A percentile compares a stretch with the other conserved stretches of the same genome.
phyloP scores from a whole-genome alignment of 495 filamentous ascomycete species.

The Cercophora newfieldiana region DNA sequence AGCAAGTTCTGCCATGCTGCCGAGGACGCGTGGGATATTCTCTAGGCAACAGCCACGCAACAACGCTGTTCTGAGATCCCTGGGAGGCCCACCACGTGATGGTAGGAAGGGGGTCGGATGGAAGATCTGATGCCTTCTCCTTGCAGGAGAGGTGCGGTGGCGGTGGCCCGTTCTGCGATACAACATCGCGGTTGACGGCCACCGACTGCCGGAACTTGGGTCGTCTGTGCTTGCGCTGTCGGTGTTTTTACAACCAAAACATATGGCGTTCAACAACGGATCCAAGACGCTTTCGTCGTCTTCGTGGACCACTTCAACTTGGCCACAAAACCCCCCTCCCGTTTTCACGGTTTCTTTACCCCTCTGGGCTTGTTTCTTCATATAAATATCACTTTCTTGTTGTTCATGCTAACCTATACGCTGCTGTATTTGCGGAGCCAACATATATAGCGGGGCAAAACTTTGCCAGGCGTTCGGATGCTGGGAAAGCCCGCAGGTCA shows the following conservation, averaged over 20 bases:
- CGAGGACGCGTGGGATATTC: slow-evolving; percentile 93
- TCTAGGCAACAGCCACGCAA: slow-evolving; percentile 49
- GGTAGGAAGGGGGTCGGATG: slow-evolving; percentile 29
- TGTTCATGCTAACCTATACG: not conserved
- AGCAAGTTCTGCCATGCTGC: slow-evolving; percentile 99
- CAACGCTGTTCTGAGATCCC: not conserved
- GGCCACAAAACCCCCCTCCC: slow-evolving; percentile 48
- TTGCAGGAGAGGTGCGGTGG: slow-evolving; percentile 30
- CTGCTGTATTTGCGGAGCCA: not conserved
- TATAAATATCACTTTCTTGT: slow-evolving; percentile 11
- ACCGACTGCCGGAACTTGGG: slow-evolving; percentile 45
- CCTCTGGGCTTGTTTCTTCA: not conserved
- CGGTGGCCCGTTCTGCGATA: slow-evolving; percentile 43
- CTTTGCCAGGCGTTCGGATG: not conserved
- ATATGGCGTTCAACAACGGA: slow-evolving; percentile 74
- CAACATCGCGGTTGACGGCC: slow-evolving; percentile 47
- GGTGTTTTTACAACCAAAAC: slow-evolving; percentile 84
- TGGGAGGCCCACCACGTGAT: not conserved
- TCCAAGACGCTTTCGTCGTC: slow-evolving; percentile 68
- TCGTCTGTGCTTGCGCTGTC: slow-evolving; percentile 56
- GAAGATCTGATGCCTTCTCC: slow-evolving; percentile 36
- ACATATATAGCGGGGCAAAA: not conserved
- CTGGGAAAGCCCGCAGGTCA: not conserved
- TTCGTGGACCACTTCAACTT: slow-evolving; percentile 70
- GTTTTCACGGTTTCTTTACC: slow-evolving; percentile 18